phyloP scores from a whole-genome alignment of 345 rosid genomes.

The Citrus sinensis region DNA sequence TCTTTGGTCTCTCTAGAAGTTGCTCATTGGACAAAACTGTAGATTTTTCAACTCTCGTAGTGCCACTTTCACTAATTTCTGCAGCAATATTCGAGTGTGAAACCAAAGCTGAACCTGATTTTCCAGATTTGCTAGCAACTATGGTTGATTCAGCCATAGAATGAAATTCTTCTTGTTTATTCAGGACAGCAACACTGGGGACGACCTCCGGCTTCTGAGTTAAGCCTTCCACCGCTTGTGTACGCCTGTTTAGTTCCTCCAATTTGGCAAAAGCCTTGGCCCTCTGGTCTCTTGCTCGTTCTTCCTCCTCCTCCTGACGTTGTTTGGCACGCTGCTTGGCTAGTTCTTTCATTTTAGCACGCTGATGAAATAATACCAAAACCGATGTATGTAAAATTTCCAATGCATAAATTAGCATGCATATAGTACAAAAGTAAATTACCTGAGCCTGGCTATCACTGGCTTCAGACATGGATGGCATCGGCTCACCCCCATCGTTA shows the following conservation, averaged over 20 bases:
- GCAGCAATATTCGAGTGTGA: constrained; percentile 15
- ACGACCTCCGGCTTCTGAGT: constrained; percentile 37
- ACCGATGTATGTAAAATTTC: constrained; percentile 9
- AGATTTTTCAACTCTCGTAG: constrained; percentile 33
- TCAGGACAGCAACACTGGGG: constrained; percentile 26
- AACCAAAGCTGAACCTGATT: constrained; percentile 23
- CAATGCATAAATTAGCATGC: constrained; percentile 10
- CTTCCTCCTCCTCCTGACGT: constrained; percentile 84
- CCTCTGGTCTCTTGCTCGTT: constrained; percentile 78
- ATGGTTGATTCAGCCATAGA: constrained; percentile 24
- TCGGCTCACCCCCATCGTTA: constrained; percentile 42
- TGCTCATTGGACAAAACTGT: constrained; percentile 27
- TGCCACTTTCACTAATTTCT: constrained; percentile 25
- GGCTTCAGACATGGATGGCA: constrained; percentile 35
- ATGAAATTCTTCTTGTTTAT: constrained; percentile 38
- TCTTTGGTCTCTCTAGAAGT: constrained; percentile 31
- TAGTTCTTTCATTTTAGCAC: constrained; percentile 65
- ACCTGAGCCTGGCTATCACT: constrained; percentile 56
- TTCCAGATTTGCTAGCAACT: constrained; percentile 23
- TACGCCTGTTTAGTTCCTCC: constrained; percentile 80
- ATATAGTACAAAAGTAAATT: constrained; percentile 14
- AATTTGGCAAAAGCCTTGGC: constrained; percentile 84
- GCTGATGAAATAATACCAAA: constrained; percentile 46
- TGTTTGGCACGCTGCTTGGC: constrained; percentile 70
- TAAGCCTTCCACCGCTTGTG: constrained; percentile 43